phyloP scores from a whole-genome alignment of 2,329 filamentous ascomycete species.

The Ascochyta clinopodiicola region DNA sequence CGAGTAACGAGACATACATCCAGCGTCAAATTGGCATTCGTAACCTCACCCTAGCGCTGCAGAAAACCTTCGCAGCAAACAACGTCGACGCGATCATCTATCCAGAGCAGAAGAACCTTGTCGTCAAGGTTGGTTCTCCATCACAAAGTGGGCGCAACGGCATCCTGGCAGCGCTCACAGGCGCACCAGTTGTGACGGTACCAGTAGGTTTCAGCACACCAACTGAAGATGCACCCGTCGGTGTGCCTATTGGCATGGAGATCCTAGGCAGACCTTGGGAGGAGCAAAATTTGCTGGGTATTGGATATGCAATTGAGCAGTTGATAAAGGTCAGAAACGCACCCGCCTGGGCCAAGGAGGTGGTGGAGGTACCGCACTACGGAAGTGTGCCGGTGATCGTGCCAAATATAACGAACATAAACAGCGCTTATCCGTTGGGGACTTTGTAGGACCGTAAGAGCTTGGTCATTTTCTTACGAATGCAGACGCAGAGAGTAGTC shows the following conservation, averaged over 20 bases:
- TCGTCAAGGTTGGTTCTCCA: conserved; percentile 63
- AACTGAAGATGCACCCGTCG: conserved; percentile 58
- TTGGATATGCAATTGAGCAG: conserved; percentile 60
- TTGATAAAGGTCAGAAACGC: conserved; percentile 55
- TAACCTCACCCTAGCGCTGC: conserved; percentile 59
- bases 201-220: conserved; percentile 61
- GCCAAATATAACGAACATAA: conserved; percentile 54
- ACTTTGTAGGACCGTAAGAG: conserved; percentile 31
- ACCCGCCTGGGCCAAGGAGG: conserved; percentile 55
- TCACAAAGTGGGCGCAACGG: conserved; percentile 67
- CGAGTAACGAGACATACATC: conserved; percentile 58
- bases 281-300: conserved; percentile 61
- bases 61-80: conserved; percentile 58
- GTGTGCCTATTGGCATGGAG: conserved; percentile 70
- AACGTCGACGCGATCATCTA: conserved; percentile 66
- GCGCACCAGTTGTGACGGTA: conserved; percentile 60
- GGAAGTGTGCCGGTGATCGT: conserved; percentile 53
- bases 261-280: conserved; percentile 64
- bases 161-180: conserved; percentile 62
- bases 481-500: too few relatives aligned
- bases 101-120: conserved; percentile 69
- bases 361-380: conserved; percentile 51
- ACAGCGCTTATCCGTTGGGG: conserved; percentile 58
- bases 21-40: conserved; percentile 57
- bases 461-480: neutral